Base-by-base conservation (phyloP, 495 filamentous ascomycete species). In the Talaromyces borbonicus region DNA sequence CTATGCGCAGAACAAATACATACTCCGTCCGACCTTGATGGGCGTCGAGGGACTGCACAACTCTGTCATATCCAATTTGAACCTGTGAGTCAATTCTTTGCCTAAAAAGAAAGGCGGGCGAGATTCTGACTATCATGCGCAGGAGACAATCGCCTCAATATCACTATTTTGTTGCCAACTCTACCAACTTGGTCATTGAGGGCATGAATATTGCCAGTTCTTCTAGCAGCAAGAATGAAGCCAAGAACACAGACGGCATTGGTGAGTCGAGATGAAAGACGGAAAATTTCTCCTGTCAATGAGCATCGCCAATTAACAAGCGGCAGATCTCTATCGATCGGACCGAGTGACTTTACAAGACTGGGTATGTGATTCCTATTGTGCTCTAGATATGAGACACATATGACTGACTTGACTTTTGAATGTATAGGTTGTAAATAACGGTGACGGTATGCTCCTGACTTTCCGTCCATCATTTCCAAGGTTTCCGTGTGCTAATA, bases 161-260 rank as follows among this genome's bases (percentile, higher is more conserved):
- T 63, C 82, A 79, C 50, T 77, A 82, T 50, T 74, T 84, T 39
- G 69, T 86, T 24, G 79, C 79, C 30, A 85, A 87, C 49, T 75
- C 74, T 36, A 74, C 71, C 6, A 71, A 85, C 59, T 69, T 87
- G 5, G 65, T 85, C 3, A 80, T 83, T 48, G 73, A 78, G 47
- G 73, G 80, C 27, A 78, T 87, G 56, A 65, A 78, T 54, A 85
- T 87, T 47, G 60, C 63, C 6, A 77, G 75, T 7, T 64, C 52
- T 27, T 78, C 72, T 49, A 66, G 49, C 19, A 79, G 68, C 52
- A 57, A 62, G 18, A 68, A 74, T 48, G 56, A 59, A 25, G 76
- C 78, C 22, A 84, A 83, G 69, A 84, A 83, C 32, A 80, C 78
- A 14, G 81, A 84, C 58, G 80, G 79, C n/a, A n/a, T 31, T 83